A percentile compares a stretch with the other conserved stretches of the same genome.
phyloP scores from a whole-genome alignment of 2,329 filamentous ascomycete species.

The Penicillium sclerotiorum region DNA sequence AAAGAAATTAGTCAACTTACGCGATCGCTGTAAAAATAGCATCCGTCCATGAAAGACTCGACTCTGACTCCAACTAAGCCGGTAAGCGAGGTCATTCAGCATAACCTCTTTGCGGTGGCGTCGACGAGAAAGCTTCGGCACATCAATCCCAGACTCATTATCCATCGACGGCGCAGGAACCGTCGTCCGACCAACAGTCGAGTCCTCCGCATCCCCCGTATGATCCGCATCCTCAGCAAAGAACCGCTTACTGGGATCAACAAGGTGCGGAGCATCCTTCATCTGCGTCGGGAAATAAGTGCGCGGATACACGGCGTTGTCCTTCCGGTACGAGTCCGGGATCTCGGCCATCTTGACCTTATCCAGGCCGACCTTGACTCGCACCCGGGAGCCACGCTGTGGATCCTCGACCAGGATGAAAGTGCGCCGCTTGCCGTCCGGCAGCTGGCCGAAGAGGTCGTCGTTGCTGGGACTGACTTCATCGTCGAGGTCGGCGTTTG shows the following conservation, averaged over 20 bases:
- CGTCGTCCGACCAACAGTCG: constrained; percentile 48
- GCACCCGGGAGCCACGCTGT: constrained; percentile 75
- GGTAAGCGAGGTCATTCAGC: constrained; percentile 88
- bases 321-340: constrained; percentile 90
- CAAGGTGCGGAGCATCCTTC: constrained; percentile 77
- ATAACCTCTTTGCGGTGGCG: constrained; percentile 81
- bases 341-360: constrained; percentile 93
- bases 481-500: constrained; percentile 28
- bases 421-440: constrained; percentile 88
- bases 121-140: constrained; percentile 71
- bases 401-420: constrained; percentile 95
- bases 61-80: constrained; percentile 96
- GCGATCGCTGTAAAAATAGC: constrained; percentile 84
- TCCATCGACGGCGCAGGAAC: constrained; percentile 66
- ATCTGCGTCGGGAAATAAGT: constrained; percentile 93
- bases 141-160: constrained; percentile 73
- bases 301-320: constrained; percentile 84
- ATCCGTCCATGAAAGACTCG: constrained; percentile 84
- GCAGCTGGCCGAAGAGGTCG: constrained; percentile 82
- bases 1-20: constrained; percentile 60
- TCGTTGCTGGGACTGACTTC: constrained; percentile 51
- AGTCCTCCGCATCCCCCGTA: constrained; percentile 43
- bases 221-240: constrained; percentile 71
- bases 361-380: constrained; percentile 91
- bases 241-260: constrained; percentile 71